Evolutionary conservation across 805 yeast genomes (phyloP).

Genomic region (Metschnikowia kunwiensis): DNA sequence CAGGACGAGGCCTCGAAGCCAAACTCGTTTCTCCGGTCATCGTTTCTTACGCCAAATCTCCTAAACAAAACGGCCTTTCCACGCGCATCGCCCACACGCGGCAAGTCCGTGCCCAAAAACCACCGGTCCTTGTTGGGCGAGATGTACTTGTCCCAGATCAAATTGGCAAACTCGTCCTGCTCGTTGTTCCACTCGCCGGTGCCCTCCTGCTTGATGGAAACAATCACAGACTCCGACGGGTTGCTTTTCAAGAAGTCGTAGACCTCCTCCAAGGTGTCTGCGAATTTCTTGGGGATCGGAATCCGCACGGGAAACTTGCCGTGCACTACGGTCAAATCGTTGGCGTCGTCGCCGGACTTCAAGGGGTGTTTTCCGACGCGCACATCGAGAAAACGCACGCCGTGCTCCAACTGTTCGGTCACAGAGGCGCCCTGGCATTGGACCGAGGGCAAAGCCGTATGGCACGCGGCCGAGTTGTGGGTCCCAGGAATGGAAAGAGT

Average conservation of each 20-base stretch:
- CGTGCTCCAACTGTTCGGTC: conserved; percentile 61
- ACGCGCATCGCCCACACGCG: conserved; percentile 57
- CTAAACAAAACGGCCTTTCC: conserved; percentile 68
- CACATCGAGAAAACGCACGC: conserved; percentile 73
- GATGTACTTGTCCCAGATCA: conserved; percentile 57
- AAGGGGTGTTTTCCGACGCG: conserved; percentile 59
- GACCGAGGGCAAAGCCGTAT: conserved; percentile 69
- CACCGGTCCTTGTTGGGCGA: conserved; percentile 50
- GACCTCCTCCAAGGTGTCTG: conserved; percentile 52
- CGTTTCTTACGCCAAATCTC: conserved; percentile 62
- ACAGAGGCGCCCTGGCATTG: conserved; percentile 68
- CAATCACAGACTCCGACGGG: conserved; percentile 57
- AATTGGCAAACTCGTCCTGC: conserved; percentile 60
- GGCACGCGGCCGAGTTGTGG: conserved; percentile 77
- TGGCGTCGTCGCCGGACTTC: conserved; percentile 46
- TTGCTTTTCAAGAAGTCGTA: conserved; percentile 53
- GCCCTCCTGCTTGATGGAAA: conserved; percentile 75
- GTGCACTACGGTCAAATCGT: conserved; percentile 64
- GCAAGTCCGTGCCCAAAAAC: conserved; percentile 56
- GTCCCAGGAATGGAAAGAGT: conserved; percentile 74
- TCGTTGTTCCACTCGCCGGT: conserved; percentile 60
- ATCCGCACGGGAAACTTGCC: conserved; percentile 73
- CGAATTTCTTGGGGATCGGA: conserved; percentile 52
- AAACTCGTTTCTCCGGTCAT: conserved; percentile 38
- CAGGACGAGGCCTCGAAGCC: conserved; percentile 71